Base-by-base conservation (phyloP, 306 rosid species). In the Lablab purpureus region DNA sequence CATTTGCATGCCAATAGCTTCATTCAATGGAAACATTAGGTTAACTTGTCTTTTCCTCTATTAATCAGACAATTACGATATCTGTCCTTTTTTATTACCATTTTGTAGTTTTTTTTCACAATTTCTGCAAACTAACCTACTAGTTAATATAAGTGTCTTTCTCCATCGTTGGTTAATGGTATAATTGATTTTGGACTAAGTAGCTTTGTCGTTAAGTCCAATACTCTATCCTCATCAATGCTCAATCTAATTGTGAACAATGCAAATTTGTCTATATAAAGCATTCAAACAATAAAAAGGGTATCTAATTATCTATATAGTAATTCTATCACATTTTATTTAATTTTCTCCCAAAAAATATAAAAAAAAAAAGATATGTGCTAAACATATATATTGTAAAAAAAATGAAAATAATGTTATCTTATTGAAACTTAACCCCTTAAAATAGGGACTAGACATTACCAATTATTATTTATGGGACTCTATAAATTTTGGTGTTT, bases 31-130 rank as follows among this genome's bases (percentile, higher is more conserved):
- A 67, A 49, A 34, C 30, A 52, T 45, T 84, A 60, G 64, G 77
- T 55, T 80, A 37, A 62, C 62, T 71, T 64, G 67, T 71, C 60
- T 37, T 76, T 80, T 72, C 80, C 37, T 54, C 66, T 71, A 55
- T 15, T 17, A 46, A 65, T 71, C 37, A 76, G 67, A 56, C 80
- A 76, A 18, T 80, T 67, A 27, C 45, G 13, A 67, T 71, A 64
- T 69, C 22, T 40, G 55, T 65, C 76, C 45, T 45, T 83, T 67
- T 55, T 22, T 3, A 3, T 43, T 12, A 36, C 70, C 30, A 56
- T 64, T 80, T 32, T 37, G 32, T 65, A 1, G 21, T 50, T 63
- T 32, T 52, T 50, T 37, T 34, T 65, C 21, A 13, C 30, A 37
- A 6, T 40, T 54, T 71, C 22, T 28, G 46, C 18, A 76, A 41